Conservation (phyloP, 2,329 filamentous ascomycete genomes). For the Cadophora sp. region DNA sequence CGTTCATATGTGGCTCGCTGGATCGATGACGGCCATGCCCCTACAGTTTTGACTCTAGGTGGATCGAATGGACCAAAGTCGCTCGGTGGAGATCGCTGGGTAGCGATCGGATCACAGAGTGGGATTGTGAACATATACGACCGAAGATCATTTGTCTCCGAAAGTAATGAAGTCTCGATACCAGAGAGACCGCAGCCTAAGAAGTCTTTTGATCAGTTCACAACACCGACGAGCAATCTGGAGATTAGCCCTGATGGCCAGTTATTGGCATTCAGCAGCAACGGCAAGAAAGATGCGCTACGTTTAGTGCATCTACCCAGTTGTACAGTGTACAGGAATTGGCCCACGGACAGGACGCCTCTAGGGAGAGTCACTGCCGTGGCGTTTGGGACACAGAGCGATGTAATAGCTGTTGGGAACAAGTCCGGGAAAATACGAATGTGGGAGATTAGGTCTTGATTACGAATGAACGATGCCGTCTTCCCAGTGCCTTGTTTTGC, state of each 20-base stretch:
- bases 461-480: constrained; percentile 8
- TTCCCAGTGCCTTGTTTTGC: not conserved
- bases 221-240: constrained; percentile 81
- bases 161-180: constrained; percentile 55
- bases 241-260: constrained; percentile 90
- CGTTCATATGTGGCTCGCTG: constrained; percentile 79
- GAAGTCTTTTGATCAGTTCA: constrained; percentile 82
- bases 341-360: constrained; percentile 91
- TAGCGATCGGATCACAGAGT: constrained; percentile 83
- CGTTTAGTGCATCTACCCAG: constrained; percentile 87
- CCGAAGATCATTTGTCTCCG: constrained; percentile 54
- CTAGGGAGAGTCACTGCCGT: constrained; percentile 82
- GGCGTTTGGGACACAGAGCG: constrained; percentile 69
- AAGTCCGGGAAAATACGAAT: constrained; percentile 86
- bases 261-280: constrained; percentile 83
- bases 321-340: constrained; percentile 95
- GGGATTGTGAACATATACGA: constrained; percentile 97
- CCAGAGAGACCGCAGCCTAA: constrained; percentile 74
- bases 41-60: constrained; percentile 82
- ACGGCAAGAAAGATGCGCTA: constrained; percentile 87
- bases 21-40: constrained; percentile 88
- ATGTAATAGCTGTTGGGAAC: constrained; percentile 84
- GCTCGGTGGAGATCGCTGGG: constrained; percentile 84
- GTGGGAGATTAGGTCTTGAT: constrained; percentile 76
- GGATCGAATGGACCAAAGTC: constrained; percentile 63